These are phyloP conservation scores for Massarina eburnea DNA, from an alignment of 2,329 filamentous ascomycete genomes.

Conservation along the genomic window DNA sequence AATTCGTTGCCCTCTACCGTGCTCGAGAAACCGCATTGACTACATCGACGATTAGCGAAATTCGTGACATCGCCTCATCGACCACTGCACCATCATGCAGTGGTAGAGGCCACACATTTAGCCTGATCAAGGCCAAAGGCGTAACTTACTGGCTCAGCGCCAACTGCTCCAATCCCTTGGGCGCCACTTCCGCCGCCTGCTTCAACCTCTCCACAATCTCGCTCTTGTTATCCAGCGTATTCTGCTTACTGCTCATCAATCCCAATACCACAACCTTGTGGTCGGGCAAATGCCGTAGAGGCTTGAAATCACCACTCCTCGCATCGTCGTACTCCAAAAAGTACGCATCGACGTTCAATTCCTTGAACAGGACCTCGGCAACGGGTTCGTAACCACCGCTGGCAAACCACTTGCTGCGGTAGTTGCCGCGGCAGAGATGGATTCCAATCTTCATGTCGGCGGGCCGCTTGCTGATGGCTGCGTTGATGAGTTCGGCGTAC, in stretches of 20 bases:
- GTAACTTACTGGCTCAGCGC: slow-evolving; percentile 60
- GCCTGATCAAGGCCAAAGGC: too few species aligned
- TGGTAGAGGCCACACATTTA: too few species aligned
- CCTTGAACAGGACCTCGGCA: slow-evolving; percentile 59
- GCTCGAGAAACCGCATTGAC: slow-evolving; percentile 61
- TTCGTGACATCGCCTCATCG: too few species aligned
- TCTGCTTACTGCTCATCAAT: slow-evolving; percentile 59
- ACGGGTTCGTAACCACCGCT: slow-evolving; percentile 61
- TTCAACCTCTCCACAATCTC: slow-evolving; percentile 43
- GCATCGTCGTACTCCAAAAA: slow-evolving; percentile 64
- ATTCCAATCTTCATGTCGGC: slow-evolving; percentile 59
- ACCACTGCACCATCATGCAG: too few species aligned
- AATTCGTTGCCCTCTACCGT: slow-evolving; percentile 60
- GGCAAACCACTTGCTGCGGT: slow-evolving; percentile 60
- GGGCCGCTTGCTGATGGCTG: slow-evolving; percentile 55
- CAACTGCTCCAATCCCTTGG: slow-evolving; percentile 57
- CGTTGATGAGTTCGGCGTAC: slow-evolving; percentile 59
- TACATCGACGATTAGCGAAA: too few species aligned
- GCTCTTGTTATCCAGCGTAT: slow-evolving; percentile 55
- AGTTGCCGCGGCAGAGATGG: slow-evolving; percentile 61
- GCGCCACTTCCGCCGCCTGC: slow-evolving; percentile 48
- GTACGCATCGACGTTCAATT: slow-evolving; percentile 60
- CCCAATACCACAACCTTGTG: slow-evolving; percentile 60
- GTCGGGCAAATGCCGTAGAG: slow-evolving; percentile 56
- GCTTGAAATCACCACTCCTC: slow-evolving; percentile 57